Conservation (phyloP, 108 stramenopile species). For the Poteriospumella lacustris region DNA sequence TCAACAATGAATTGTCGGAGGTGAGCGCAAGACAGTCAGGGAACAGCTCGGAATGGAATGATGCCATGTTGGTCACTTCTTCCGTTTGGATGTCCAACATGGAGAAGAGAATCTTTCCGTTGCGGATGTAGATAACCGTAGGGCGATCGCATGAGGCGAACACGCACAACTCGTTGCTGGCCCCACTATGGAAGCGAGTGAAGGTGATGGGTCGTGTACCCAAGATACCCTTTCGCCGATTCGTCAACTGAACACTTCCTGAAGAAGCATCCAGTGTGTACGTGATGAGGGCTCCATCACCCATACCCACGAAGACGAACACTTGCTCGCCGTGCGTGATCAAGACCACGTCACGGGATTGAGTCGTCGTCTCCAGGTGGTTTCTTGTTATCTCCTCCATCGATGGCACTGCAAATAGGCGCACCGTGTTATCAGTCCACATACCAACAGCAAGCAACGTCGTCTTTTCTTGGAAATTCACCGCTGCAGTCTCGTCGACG, state of each 20-base stretch:
- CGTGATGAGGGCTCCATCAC: constrained; percentile 82
- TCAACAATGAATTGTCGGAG: constrained; percentile 71
- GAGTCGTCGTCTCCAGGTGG: constrained; percentile 44
- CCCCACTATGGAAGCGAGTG: constrained; percentile 61
- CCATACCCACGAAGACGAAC: constrained; percentile 89
- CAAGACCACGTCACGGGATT: constrained; percentile 49
- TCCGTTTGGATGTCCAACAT: constrained; percentile 70
- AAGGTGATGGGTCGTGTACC: constrained; percentile 88
- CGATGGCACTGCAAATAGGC: constrained; percentile 66
- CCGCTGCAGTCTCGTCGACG: constrained; percentile 26
- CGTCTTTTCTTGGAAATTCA: constrained; percentile 5
- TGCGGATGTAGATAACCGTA: constrained; percentile 83
- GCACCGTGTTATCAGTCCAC: constrained; percentile 85
- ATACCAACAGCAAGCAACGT: constrained; percentile 65
- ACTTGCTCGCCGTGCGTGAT: constrained; percentile 53
- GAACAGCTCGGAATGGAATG: constrained; percentile 55
- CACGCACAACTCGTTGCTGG: constrained; percentile 61
- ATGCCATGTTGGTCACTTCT: constrained; percentile 49
- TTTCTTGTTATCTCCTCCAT: constrained; percentile 50
- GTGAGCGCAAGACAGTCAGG: constrained; percentile 84
- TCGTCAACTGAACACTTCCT: constrained; percentile 2
- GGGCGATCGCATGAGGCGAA: constrained; percentile 91
- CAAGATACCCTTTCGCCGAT: constrained; percentile 66
- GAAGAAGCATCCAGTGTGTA: too few species aligned
- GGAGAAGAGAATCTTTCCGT: constrained; percentile 81